Base-by-base conservation (phyloP, 2,329 filamentous ascomycete genomes). In the Fusarium piperis region DNA sequence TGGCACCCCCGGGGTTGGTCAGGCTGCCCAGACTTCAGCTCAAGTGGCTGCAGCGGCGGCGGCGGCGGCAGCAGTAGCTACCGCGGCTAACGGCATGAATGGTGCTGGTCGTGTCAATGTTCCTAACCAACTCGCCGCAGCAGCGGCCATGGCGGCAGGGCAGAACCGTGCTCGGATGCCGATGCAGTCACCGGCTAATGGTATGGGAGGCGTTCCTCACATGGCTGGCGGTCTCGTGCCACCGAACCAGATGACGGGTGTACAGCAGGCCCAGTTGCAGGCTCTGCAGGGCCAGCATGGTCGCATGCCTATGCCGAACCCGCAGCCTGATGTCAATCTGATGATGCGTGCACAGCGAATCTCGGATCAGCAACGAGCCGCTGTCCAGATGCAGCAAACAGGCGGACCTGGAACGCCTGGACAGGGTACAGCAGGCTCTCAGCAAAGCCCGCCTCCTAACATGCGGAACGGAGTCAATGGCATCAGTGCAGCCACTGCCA, bases 211-310 rank as follows among this genome's bases (percentile, higher is more conserved):
- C 10, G 80, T 85, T 10, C 81, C 83, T n/a, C 89, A 85, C 77
- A 85, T 87, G 80, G 80, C 79, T 68, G 85, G 82, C 60, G 87
- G 81, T 68, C 87, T 84, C 48, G 85, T 84, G 64, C 87, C 83
- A 28, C 89, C 83, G 3, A 86, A 89, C 77, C 87, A 89, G 44
- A 87, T 93, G 83, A 89, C 89, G 65, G 88, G 88, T 51, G 85
- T 93, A 26, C 89, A 91, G 38, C 91, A 93, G 78, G 90, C 92
- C 26, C 92, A 92, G 71, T 87, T 94, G 83, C 91, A 92, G 74
- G 85, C 86, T 16, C 73, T 83, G 72, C 83, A 87, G 68, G 84
- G 83, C 7, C 87, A 92, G 71, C 86, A 90, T 69, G 86, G 89
- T 59, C 87, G 91, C 61, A 87, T 93, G 83, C 87, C 89, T 2